Evolutionary conservation across 257 asterid genomes (phyloP), one percentile per base, ranked within the genome.

Genomic region (Cruciata laevipes): DNA sequence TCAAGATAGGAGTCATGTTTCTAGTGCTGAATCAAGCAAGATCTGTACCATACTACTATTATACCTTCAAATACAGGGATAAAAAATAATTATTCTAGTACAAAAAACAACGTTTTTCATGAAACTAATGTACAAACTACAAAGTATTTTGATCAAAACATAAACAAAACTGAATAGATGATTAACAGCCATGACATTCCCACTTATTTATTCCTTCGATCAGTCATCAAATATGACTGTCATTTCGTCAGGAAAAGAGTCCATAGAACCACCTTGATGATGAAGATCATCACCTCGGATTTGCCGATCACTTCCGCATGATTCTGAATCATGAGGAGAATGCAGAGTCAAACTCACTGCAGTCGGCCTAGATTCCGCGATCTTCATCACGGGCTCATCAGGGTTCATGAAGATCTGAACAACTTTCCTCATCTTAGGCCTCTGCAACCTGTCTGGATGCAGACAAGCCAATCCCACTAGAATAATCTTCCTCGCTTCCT

Each of bases 371-470:
- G 76, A 77, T n/a, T 66, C 73, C 0, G 93, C 87, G 61, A 88
- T 53, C 27, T 77, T 78, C 77, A 88, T 68, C 79, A 88, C 13
- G 0, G 89, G 82, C 68, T 86, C 96, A 44, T 76, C 77, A 11
- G 68, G 61, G 65, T 78, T 82, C 76, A 82, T 32, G 66, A 84
- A 81, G 1, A 86, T 53, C 52, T 84, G 87, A 16, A 82, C 85
- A 14, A 84, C 84, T 75, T 86, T 88, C 23, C 87, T 78, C 84
- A 84, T 88, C 32, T 65, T 83, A n/a, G 96, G 96, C 77, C 96
- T 71, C n/a, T 75, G 60, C 76, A 66, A 68, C 25, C 80, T 78
- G 53, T 84, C 85, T 3, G 87, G 96, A 73, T 84, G 85, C 83
- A 86, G 74, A 71, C 90, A 83, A 18, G 90, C 93, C 31, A 86